phyloP scores from a whole-genome alignment of 2,329 filamentous ascomycete species.

The Fusarium nanum region DNA sequence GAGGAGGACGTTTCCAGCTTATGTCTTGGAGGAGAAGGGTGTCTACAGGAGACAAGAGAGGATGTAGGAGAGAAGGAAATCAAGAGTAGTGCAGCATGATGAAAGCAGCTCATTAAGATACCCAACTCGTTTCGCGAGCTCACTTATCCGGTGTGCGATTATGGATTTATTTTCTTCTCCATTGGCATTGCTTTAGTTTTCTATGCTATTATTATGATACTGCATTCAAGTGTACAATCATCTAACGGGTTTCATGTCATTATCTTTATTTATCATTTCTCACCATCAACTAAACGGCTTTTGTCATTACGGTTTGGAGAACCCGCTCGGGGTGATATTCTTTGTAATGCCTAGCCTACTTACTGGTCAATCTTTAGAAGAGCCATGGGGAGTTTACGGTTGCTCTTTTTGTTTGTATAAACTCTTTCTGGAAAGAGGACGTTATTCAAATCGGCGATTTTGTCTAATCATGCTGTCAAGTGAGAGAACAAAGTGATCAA shows the following conservation, averaged over 20 bases:
- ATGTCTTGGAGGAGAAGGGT: constrained; percentile 25
- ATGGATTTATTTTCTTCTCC: constrained; percentile 44
- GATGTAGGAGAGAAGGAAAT: constrained; percentile 37
- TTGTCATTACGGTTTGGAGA: constrained; percentile 1
- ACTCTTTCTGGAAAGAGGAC: constrained; percentile 15
- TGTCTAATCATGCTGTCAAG: not conserved
- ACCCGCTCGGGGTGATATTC: constrained; percentile 7
- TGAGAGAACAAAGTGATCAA: constrained; percentile 18
- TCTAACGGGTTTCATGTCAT: constrained; percentile 32
- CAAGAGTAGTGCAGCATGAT: constrained; percentile 41
- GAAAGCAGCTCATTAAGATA: constrained; percentile 53
- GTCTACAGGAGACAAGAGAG: constrained; percentile 16
- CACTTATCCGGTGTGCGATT: constrained; percentile 51
- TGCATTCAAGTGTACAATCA: constrained; percentile 29
- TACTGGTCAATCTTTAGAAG: not conserved
- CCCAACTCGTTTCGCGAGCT: constrained; percentile 54
- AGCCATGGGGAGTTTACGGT: constrained; percentile 4
- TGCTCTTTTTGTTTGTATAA: constrained; percentile 17
- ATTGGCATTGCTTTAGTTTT: constrained; percentile 38
- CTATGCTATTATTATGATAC: constrained; percentile 32
- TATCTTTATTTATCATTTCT: constrained; percentile 30
- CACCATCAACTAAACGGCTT: constrained; percentile 14
- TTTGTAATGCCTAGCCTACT: constrained; percentile 5
- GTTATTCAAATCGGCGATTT: constrained; percentile 16
- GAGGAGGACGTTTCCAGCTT: constrained; percentile 27